Evolutionary conservation across 1,284 basidiomycete species (phyloP).

Genomic region (Ceratobasidium sp.): DNA sequence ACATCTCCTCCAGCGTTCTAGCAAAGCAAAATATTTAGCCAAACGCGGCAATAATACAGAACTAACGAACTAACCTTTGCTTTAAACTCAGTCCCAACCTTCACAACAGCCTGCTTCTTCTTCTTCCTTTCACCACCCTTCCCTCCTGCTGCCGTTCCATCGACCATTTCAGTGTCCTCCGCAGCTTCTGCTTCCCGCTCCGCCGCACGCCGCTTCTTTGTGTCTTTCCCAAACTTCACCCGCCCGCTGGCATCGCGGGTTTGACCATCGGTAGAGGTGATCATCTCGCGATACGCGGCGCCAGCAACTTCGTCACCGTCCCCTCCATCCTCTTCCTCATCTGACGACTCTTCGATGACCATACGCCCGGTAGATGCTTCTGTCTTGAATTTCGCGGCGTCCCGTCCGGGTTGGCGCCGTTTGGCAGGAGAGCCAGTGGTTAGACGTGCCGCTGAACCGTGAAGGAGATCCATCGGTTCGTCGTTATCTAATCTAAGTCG

Average conservation of each 20-base stretch:
- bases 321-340: constrained; percentile 53
- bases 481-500: constrained; percentile 91
- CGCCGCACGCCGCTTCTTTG: constrained; percentile 83
- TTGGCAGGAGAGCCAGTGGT: constrained; percentile 75
- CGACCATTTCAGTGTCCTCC: constrained; percentile 78
- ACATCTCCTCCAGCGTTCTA: constrained; percentile 94
- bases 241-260: constrained; percentile 83
- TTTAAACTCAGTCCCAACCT: constrained; percentile 90
- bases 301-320: constrained; percentile 70
- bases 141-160: constrained; percentile 56
- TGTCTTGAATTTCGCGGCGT: constrained; percentile 86
- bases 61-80: constrained; percentile 66
- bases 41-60: not conserved
- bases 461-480: constrained; percentile 94
- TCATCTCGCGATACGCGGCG: constrained; percentile 83
- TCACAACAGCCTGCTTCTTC: constrained; percentile 64
- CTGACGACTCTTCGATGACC: constrained; percentile 75
- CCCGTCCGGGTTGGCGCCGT: constrained; percentile 83
- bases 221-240: constrained; percentile 97
- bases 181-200: constrained; percentile 63
- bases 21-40: constrained; percentile 26
- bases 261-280: constrained; percentile 89
- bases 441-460: constrained; percentile 80
- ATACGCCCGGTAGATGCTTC: constrained; percentile 90
- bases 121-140: constrained; percentile 59